phyloP scores from a whole-genome alignment of 441 rosid genomes.

The Breynia disticha region DNA sequence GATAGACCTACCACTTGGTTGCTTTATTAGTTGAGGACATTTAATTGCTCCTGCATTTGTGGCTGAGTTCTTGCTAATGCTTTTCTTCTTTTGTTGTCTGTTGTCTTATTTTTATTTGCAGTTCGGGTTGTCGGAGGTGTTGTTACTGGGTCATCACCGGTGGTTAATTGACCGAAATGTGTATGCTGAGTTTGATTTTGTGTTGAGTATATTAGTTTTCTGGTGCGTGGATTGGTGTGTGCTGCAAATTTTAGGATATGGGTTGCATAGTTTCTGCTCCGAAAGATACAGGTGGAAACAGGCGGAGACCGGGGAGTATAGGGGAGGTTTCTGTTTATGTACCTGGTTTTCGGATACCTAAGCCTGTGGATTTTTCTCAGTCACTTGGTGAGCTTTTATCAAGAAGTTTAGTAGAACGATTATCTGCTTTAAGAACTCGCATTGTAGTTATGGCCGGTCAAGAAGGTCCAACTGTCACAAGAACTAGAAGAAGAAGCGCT shows the following conservation, averaged over 20 bases:
- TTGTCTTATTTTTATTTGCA: too few relatives aligned
- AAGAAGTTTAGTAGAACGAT: constrained; percentile 61
- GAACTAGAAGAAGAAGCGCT: constrained; percentile 78
- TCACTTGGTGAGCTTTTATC: constrained; percentile 65
- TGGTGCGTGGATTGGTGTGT: constrained; percentile 27
- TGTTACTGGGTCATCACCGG: too few relatives aligned
- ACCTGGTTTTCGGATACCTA: constrained; percentile 93
- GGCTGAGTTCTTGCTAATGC: too few relatives aligned
- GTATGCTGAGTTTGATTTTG: too few relatives aligned
- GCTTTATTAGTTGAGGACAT: too few relatives aligned
- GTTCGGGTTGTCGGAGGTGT: too few relatives aligned
- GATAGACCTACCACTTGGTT: too few relatives aligned
- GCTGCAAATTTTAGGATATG: constrained; percentile 40
- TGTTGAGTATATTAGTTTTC: not conserved
- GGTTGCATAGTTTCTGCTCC: constrained; percentile 85
- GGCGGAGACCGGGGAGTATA: constrained; percentile 72
- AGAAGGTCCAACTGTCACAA: constrained; percentile 90
- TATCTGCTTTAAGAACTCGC: constrained; percentile 78
- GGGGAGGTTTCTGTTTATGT: constrained; percentile 85
- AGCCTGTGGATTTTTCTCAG: constrained; percentile 68
- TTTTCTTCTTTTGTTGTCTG: too few relatives aligned
- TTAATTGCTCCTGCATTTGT: too few relatives aligned
- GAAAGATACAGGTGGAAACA: constrained; percentile 59
- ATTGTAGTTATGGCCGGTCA: constrained; percentile 95
- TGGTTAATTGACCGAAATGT: too few relatives aligned